Evolutionary conservation across 2,329 filamentous ascomycete species (phyloP).

Genomic region (Diaporthe amygdali): DNA sequence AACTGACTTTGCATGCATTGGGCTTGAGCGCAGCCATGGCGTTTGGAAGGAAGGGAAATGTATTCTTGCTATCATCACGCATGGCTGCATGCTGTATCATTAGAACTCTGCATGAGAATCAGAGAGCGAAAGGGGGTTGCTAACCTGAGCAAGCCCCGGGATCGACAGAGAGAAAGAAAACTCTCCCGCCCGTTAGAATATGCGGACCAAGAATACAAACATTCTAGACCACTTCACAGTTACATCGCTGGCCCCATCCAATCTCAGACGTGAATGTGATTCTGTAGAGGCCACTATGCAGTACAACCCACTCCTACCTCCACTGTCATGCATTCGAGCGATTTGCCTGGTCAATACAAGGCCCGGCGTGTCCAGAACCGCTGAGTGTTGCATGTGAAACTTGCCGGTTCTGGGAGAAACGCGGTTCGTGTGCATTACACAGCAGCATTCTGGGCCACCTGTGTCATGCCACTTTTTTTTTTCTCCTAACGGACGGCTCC

Average conservation of each 20-base stretch:
- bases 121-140: neutral
- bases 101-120: slow-evolving; percentile 7
- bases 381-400: neutral
- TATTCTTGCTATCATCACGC: slow-evolving; percentile 7
- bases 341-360: neutral
- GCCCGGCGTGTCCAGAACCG: neutral
- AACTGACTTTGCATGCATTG: slow-evolving; percentile 10
- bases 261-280: neutral
- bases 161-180: neutral
- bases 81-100: slow-evolving; percentile 12
- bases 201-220: slow-evolving; percentile 3
- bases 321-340: neutral
- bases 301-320: neutral
- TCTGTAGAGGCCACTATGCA: neutral
- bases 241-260: neutral
- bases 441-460: neutral
- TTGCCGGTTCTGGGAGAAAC: neutral
- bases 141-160: neutral
- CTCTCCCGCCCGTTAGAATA: neutral
- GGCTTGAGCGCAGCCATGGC: slow-evolving; percentile 7
- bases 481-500: neutral
- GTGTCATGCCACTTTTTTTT: slow-evolving; percentile 9
- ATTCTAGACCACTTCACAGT: slow-evolving; percentile 1
- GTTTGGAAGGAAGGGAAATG: neutral
- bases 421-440: neutral